Evolutionary conservation across 345 rosid genomes (phyloP).

Genomic region (Pseudoturritis turrita): DNA sequence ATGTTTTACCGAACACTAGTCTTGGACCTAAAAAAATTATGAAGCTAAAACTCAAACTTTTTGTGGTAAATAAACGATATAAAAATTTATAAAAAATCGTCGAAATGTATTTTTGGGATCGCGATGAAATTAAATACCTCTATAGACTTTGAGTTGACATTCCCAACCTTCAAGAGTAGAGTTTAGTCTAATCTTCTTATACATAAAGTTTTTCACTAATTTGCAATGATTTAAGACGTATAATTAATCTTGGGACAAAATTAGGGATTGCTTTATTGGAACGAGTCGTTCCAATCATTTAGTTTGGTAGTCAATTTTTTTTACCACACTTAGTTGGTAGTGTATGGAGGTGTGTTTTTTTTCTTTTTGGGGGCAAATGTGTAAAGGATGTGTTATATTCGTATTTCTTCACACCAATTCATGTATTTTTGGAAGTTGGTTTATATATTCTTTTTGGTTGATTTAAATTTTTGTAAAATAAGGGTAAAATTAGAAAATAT

Average conservation of each 20-base stretch:
- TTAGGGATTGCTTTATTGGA: background rate
- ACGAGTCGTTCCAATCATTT: background rate
- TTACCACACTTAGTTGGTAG: background rate
- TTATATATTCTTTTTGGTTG: background rate
- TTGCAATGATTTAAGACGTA: background rate
- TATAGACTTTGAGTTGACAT: background rate
- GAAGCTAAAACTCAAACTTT: no score
- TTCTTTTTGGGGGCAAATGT: no score
- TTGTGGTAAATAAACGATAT: no score
- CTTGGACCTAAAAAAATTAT: no score
- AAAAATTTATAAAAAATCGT: no score
- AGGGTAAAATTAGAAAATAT: no score
- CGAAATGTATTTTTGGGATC: background rate
- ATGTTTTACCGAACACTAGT: no score
- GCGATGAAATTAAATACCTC: background rate
- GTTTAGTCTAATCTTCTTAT: background rate
- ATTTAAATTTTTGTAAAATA: background rate
- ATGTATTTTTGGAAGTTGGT: constrained; percentile 4
- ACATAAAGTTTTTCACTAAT: background rate
- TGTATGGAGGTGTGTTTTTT: no score
- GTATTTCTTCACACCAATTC: background rate
- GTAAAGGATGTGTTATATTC: background rate
- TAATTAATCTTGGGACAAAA: background rate
- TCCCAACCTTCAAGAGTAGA: background rate
- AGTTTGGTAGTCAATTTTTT: background rate